phyloP scores from a whole-genome alignment of 208 protist genomes.

The Leishmania martiniquensis region DNA sequence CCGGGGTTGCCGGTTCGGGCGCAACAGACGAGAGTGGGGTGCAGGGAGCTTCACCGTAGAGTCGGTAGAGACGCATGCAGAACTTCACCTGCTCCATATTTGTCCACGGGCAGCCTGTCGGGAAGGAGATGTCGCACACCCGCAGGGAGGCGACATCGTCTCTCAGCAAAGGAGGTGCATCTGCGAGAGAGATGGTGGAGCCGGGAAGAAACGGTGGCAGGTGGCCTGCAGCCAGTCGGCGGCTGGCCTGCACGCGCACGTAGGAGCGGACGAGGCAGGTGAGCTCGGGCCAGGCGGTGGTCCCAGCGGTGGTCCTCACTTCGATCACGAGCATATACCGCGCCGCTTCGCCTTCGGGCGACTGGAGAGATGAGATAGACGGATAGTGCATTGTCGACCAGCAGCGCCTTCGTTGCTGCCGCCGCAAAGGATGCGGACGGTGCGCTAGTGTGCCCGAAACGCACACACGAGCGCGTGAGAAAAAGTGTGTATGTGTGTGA shows the following conservation, averaged over 20 bases:
- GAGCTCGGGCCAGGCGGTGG: conserved; percentile 40
- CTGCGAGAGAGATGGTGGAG: conserved; percentile 32
- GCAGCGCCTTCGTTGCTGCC: background rate
- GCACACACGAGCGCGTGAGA: no score
- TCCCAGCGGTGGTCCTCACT: conserved; percentile 38
- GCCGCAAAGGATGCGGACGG: background rate
- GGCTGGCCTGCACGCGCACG: conserved; percentile 31
- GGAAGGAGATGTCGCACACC: conserved; percentile 58
- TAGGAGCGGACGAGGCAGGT: conserved; percentile 29
- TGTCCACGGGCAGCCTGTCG: conserved; percentile 19
- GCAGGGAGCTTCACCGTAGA: conserved; percentile 2
- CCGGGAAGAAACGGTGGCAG: conserved; percentile 32
- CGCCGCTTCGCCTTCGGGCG: background rate
- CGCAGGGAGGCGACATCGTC: conserved; percentile 41
- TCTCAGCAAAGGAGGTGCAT: conserved; percentile 27
- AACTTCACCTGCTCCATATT: conserved; percentile 27
- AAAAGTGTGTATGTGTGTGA: background rate
- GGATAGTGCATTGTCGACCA: background rate
- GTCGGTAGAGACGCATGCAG: conserved; percentile 21
- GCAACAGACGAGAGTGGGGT: background rate
- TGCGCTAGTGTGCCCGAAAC: no score
- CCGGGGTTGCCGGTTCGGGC: background rate
- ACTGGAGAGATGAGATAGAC: background rate
- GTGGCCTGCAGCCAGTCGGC: conserved; percentile 7
- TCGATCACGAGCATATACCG: conserved; percentile 43